phyloP scores from a whole-genome alignment of 345 rosid species.

The Aurinia saxatilis region DNA sequence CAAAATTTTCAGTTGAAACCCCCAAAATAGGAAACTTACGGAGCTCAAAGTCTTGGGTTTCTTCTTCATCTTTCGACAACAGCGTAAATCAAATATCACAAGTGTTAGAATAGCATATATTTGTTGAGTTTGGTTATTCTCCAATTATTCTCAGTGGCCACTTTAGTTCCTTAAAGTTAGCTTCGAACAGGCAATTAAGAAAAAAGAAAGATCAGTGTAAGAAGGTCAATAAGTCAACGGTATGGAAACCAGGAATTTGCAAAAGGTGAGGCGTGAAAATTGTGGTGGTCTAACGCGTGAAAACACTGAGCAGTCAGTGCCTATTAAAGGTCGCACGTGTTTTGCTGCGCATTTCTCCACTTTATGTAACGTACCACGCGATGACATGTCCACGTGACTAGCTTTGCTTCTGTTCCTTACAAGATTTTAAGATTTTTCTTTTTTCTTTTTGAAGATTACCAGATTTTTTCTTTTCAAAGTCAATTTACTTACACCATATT shows the following conservation, averaged over 20 bases:
- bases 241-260: background rate
- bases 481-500: too few relatives aligned
- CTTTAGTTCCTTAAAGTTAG: slow-evolving; percentile 18
- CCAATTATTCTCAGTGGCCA: background rate
- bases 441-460: too few relatives aligned
- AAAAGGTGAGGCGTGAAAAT: background rate
- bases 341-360: background rate
- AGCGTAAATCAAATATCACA: background rate
- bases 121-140: slow-evolving; percentile 1
- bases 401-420: too few relatives aligned
- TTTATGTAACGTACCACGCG: background rate
- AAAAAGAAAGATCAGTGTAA: background rate
- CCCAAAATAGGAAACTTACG: slow-evolving; percentile 11
- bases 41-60: slow-evolving; percentile 24
- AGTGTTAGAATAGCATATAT: background rate
- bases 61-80: slow-evolving; percentile 15
- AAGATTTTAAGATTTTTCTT: too few relatives aligned
- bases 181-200: background rate
- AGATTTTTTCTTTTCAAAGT: too few relatives aligned
- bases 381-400: background rate
- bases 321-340: slow-evolving; percentile 6
- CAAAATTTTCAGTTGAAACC: background rate
- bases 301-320: background rate
- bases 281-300: background rate
- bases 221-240: slow-evolving; percentile 7